phyloP scores from a whole-genome alignment of 176 grass and related monocot species.

The Carex scoparia region DNA sequence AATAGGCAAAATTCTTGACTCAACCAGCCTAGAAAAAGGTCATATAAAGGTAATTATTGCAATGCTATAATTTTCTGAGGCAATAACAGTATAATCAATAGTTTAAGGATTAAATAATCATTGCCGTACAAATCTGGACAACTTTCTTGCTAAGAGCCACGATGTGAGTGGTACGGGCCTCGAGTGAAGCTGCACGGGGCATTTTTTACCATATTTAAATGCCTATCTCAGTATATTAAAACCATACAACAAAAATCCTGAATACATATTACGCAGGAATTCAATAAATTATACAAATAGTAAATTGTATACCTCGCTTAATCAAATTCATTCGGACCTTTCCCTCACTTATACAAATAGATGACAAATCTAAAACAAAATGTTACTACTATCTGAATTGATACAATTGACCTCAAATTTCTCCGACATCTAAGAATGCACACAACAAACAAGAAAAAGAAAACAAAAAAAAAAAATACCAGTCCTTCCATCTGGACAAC shows the following conservation, averaged over 20 bases:
- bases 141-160: neutral
- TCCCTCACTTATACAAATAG: neutral
- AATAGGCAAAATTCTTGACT: neutral
- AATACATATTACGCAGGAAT: neutral
- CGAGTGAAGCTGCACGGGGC: neutral
- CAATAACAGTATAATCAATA: neutral
- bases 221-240: neutral
- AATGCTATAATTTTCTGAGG: neutral
- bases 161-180: neutral
- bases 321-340: neutral
- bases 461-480: constrained; percentile 32
- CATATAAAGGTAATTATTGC: neutral
- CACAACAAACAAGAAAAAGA: neutral
- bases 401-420: neutral
- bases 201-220: neutral
- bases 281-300: neutral
- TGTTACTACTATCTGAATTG: neutral
- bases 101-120: neutral
- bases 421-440: neutral
- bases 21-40: neutral
- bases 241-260: neutral
- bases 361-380: neutral
- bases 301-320: neutral
- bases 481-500: constrained; percentile 97
- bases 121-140: neutral